Evolutionary conservation across 2,329 filamentous ascomycete species (phyloP), one percentile per base, ranked within the genome.

Genomic region (Hypomyces perniciosus): DNA sequence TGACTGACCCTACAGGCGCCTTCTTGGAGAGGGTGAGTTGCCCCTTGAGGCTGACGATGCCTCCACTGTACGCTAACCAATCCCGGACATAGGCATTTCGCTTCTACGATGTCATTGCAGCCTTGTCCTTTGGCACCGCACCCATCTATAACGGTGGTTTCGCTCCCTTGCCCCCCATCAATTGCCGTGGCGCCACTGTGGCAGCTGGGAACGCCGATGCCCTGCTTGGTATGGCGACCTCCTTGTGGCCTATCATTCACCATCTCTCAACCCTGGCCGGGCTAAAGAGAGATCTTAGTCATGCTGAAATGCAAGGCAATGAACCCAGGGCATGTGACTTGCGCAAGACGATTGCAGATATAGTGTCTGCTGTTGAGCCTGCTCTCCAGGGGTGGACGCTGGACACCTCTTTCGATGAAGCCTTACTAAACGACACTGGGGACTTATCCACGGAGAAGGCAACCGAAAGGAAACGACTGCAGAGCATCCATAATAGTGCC

Each of bases 51-150:
- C 13, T 2, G 2, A 8, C 13, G 8, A 4, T 27, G 8, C 6
- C 5, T 9, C 4, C 31, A n/a, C 12, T 30, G 26, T 31, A n/a
- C 38, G 38, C 29, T 37, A 39, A 39, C 8, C 45, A 46, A 46
- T 61, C 68, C 33, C 30, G 8, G 28, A 31, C 12, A 30, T 49
- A 84, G 80, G 80, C 80, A 1, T 85, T 84, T 57, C 75, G 78
- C 5, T 84, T 84, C 58, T 84, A 84, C 65, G 81, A 84, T 60
- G 81, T 84, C 26, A 84, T 84, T 50, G 76, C 80, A 5, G 80
- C 81, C 1, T 67, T 85, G 30, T 84, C 81, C 0, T 74, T 83
- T 46, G 80, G 79, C 49, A 81, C 77, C 9, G 70, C 78, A 4
- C 80, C 80, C 2, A 69, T 83, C 9, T 77, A 73, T 9, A 69